Percentiles rank a stretch among this genome's conserved stretches.
Conservation (phyloP, 2,329 filamentous ascomycete species). For the Bipolaris zeicola region DNA sequence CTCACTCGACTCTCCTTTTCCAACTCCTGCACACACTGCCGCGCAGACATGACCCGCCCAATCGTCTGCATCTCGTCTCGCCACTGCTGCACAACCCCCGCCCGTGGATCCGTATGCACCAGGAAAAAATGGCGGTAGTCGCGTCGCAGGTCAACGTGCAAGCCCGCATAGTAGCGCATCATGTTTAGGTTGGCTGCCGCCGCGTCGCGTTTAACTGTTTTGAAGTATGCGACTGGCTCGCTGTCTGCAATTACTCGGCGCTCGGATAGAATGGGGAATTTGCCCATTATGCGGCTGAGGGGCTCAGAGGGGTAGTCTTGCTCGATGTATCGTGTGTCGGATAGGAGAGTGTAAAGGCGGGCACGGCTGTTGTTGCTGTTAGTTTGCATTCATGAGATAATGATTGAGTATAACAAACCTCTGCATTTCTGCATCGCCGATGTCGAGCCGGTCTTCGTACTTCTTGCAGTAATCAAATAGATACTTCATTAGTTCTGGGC, state of each 20-base stretch:
- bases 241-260: conserved; percentile 26
- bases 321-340: conserved; percentile 30
- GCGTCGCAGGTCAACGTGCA: conserved; percentile 29
- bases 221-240: conserved; percentile 32
- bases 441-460: conserved; percentile 25
- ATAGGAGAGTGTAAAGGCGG: conserved; percentile 35
- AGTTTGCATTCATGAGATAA: not conserved
- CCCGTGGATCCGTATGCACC: conserved; percentile 36
- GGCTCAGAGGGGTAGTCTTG: conserved; percentile 25
- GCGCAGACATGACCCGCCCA: conserved; percentile 37
- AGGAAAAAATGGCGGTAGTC: conserved; percentile 41
- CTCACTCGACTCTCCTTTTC: conserved; percentile 21
- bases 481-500: conserved; percentile 39
- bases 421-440: conserved; percentile 20
- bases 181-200: conserved; percentile 34
- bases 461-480: conserved; percentile 28
- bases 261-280: conserved; percentile 40
- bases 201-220: conserved; percentile 21
- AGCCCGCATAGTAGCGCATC: conserved; percentile 34
- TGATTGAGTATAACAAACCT: conserved; percentile 12
- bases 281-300: conserved; percentile 24
- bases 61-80: conserved; percentile 30
- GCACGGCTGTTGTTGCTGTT: conserved; percentile 18
- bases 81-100: conserved; percentile 27
- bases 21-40: conserved; percentile 34